These are phyloP conservation scores for Elsinoe batatas DNA, from an alignment of 2,329 filamentous ascomycete genomes.

Conservation along the genomic window DNA sequence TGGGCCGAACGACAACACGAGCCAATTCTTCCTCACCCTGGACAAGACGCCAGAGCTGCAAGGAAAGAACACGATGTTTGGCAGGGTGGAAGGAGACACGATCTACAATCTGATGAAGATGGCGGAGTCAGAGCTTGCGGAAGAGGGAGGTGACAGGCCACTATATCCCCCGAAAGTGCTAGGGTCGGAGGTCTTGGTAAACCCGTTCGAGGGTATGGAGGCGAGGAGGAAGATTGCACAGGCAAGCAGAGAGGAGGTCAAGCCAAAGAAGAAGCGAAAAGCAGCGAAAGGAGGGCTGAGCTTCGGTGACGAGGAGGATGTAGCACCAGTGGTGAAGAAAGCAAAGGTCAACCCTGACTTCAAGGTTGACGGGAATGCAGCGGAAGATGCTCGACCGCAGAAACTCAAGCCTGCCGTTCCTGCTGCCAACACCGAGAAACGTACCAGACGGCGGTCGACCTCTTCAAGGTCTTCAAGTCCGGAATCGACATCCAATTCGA, in stretches of 20 bases:
- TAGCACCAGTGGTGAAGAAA: conserved; percentile 58
- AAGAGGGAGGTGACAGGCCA: conserved; percentile 69
- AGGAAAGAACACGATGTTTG: conserved; percentile 88
- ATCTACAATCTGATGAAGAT: conserved; percentile 95
- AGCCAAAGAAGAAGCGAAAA: conserved; percentile 46
- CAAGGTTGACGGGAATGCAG: conserved; percentile 40
- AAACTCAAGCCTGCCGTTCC: conserved; percentile 20
- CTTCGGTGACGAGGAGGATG: conserved; percentile 58
- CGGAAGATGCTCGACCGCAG: conserved; percentile 15
- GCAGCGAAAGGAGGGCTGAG: conserved; percentile 67
- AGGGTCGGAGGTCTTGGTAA: conserved; percentile 63
- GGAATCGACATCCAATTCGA: conserved; percentile 11
- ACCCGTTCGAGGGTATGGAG: conserved; percentile 74
- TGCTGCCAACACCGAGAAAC: conserved; percentile 20
- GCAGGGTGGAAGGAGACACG: conserved; percentile 81
- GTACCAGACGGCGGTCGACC: conserved; percentile 14
- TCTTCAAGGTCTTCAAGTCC: conserved; percentile 17
- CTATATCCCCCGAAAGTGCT: conserved; percentile 76
- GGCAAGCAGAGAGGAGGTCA: conserved; percentile 38
- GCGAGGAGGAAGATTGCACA: conserved; percentile 51
- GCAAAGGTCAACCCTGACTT: conserved; percentile 70
- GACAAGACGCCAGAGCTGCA: conserved; percentile 74
- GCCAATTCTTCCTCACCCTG: conserved; percentile 94
- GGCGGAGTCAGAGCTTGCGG: conserved; percentile 71
- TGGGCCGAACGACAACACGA: conserved; percentile 69